phyloP scores from a whole-genome alignment of 176 grass and related monocot genomes.

The Hordeum vulgare region DNA sequence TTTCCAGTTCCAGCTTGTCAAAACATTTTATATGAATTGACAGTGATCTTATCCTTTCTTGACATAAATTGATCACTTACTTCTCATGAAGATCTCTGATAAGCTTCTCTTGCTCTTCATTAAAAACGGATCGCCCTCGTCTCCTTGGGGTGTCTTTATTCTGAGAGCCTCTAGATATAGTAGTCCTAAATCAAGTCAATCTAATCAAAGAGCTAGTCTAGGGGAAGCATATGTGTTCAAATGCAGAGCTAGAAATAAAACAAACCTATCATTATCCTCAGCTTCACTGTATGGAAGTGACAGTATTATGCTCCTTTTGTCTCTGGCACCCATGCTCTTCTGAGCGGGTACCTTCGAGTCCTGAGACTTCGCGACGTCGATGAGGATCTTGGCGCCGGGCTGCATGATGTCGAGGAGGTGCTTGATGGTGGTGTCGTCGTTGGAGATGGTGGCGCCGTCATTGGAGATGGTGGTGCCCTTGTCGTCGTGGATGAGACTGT shows the following conservation, averaged over 20 bases:
- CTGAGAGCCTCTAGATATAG: conserved; percentile 30
- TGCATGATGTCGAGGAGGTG: conserved; percentile 86
- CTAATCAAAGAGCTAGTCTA: too few relatives aligned
- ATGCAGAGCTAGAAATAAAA: conserved; percentile 20
- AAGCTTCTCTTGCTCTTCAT: conserved; percentile 56
- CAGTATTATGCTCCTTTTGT: conserved; percentile 38
- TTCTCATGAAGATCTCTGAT: conserved; percentile 66
- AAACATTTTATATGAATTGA: too few relatives aligned
- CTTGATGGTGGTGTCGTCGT: too few relatives aligned
- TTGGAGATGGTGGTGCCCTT: conserved; percentile 97
- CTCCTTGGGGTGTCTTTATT: conserved; percentile 37
- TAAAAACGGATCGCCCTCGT: conserved; percentile 48
- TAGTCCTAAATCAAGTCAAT: conserved; percentile 34
- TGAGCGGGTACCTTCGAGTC: conserved; percentile 75
- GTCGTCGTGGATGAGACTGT: conserved; percentile 93
- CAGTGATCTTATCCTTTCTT: conserved; percentile 11
- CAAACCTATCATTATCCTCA: conserved; percentile 48
- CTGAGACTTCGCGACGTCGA: conserved; percentile 89
- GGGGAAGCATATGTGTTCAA: conserved; percentile 21
- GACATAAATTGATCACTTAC: conserved; percentile 43
- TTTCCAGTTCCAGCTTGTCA: too few relatives aligned
- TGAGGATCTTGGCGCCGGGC: conserved; percentile 79
- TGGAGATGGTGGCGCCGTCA: conserved; percentile 91
- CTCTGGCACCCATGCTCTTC: conserved; percentile 31
- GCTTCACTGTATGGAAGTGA: conserved; percentile 46